Conservation (phyloP, 495 filamentous ascomycete species). For the Pyrenula aspistea region DNA sequence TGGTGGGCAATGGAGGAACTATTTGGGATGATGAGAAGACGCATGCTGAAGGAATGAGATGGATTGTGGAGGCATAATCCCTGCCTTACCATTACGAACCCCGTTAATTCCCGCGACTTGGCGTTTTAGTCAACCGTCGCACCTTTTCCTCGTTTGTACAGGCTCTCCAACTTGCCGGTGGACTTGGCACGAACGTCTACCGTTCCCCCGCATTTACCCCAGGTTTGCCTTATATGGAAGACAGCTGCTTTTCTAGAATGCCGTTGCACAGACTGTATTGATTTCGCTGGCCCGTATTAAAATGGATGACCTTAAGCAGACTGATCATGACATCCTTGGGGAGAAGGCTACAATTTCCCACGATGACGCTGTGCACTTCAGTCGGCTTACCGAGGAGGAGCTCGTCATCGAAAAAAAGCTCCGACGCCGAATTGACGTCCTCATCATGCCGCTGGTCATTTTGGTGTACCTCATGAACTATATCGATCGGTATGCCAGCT, state of each 20-base stretch:
- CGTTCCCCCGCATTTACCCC: not conserved
- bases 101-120: too few relatives aligned
- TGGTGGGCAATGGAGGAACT: too few relatives aligned
- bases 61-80: too few relatives aligned
- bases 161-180: too few relatives aligned
- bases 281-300: not conserved
- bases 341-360: conserved; percentile 25
- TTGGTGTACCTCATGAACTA: conserved; percentile 46
- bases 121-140: too few relatives aligned
- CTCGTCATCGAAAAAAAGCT: conserved; percentile 33
- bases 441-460: conserved; percentile 45
- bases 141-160: too few relatives aligned
- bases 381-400: conserved; percentile 31
- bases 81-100: too few relatives aligned
- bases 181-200: not conserved
- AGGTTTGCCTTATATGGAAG: not conserved
- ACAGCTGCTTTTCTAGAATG: not conserved
- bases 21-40: too few relatives aligned
- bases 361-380: conserved; percentile 29
- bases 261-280: not conserved
- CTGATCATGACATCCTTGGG: conserved; percentile 27
- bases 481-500: conserved; percentile 30
- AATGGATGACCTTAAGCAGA: not conserved
- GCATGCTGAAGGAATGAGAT: too few relatives aligned
- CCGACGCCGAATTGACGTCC: conserved; percentile 32